Base-by-base conservation (phyloP, 768 basidiomycete genomes). In the Mycena metata region DNA sequence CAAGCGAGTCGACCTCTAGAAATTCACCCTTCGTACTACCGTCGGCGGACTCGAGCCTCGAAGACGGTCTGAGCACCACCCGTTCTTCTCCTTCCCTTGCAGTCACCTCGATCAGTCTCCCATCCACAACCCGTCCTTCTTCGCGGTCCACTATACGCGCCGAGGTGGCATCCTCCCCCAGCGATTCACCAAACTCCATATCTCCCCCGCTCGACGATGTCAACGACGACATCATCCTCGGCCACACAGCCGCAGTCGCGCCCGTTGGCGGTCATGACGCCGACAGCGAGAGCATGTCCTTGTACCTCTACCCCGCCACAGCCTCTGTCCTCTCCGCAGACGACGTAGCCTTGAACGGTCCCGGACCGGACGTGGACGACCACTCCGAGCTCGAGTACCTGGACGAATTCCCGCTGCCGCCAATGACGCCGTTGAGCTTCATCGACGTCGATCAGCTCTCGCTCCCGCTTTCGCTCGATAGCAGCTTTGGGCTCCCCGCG, bases 251-350 rank as follows among this genome's bases (percentile, higher is more conserved):
- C 0, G 46, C 35, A 16, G 23, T 11, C 0, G 35, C 45, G 19
- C 11, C n/a, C 39, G 4, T 39, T 39, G 11, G 5, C 17, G 50
- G 58, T 33, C 30, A 42, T 2, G n/a, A 58, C 11, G 39, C 39
- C 39, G 60, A 62, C 54, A 68, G 55, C 49, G 61, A 63, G 49
- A 68, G 67, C 43, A 9, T 63, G 9, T 68, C 61, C 9, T 3
- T 39, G 21, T 19, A 24, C 42, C 42, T 59, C 24, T 55, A 30
- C 24, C 55, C 56, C 49, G 41, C 61, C 0, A 39, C 60, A 4
- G 21, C 67, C 5, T 62, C 67, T 7, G 8, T 36, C 24, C 2
- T 50, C 5, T 67, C 66, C 3, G 45, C 42, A 9, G 43, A 35
- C n/a, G 54, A 36, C 26, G 15, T 8, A 36, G 47, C 39, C 21